phyloP scores from a whole-genome alignment of 1,284 basidiomycete species.

The Cutaneotrichosporon sp. region DNA sequence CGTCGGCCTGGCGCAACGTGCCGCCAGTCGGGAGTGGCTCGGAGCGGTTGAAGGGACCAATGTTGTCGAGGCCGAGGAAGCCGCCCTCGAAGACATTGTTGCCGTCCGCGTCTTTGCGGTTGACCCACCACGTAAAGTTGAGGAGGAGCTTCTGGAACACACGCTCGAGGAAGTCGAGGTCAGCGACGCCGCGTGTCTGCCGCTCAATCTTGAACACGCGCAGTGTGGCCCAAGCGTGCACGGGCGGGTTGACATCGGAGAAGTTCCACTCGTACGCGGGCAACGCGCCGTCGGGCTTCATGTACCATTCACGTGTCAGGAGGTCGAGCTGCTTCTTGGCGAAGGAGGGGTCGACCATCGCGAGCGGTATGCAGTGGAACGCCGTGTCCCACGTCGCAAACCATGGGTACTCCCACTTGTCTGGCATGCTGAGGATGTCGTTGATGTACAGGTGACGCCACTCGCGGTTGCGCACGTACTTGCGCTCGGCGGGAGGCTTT shows the following conservation, averaged over 20 bases:
- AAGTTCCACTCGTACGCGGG: slow-evolving; percentile 99
- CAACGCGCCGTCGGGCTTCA: slow-evolving; percentile 94
- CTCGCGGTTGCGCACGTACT: slow-evolving; percentile 81
- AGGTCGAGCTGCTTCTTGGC: slow-evolving; percentile 97
- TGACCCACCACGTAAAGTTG: slow-evolving; percentile 99
- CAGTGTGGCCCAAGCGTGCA: slow-evolving; percentile 97
- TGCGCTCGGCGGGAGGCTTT: slow-evolving; percentile 84
- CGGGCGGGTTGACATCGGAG: slow-evolving; percentile 92
- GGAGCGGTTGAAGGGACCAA: slow-evolving; percentile 95
- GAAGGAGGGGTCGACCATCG: slow-evolving; percentile 89
- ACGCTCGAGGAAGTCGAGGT: slow-evolving; percentile 88
- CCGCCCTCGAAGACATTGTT: slow-evolving; percentile 98
- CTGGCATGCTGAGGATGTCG: slow-evolving; percentile 97
- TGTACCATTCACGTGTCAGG: slow-evolving; percentile 96
- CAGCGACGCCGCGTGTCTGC: slow-evolving; percentile 86
- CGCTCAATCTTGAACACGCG: slow-evolving; percentile 97
- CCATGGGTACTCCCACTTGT: slow-evolving; percentile 99
- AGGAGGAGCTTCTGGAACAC: slow-evolving; percentile 92
- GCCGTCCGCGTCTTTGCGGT: slow-evolving; percentile 91
- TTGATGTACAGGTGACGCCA: slow-evolving; percentile 95
- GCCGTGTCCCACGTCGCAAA: slow-evolving; percentile 94
- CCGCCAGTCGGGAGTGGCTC: slow-evolving; percentile 95
- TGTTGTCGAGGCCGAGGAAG: slow-evolving; percentile 96
- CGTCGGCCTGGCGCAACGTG: slow-evolving; percentile 88
- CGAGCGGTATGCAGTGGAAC: slow-evolving; percentile 96